Conservation (phyloP, 495 filamentous ascomycete species). For the Talaromyces ruber region DNA sequence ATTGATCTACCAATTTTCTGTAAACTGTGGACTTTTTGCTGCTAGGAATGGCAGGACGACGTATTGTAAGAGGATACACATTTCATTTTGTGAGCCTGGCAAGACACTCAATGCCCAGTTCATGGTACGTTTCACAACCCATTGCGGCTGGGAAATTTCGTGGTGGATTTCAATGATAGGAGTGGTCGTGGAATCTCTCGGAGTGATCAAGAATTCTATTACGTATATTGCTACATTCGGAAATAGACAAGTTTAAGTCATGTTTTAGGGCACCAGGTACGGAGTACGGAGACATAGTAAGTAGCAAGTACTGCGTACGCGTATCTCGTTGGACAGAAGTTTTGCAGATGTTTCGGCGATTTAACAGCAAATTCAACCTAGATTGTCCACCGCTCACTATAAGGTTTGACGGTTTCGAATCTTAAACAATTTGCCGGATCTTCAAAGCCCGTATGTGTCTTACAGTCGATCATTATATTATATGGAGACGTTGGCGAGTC, state of each 20-base stretch:
- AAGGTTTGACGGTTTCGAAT: not conserved
- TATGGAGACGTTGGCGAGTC: not conserved
- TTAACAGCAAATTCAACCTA: not conserved
- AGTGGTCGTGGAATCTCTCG: too few relatives aligned
- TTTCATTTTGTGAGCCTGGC: not conserved
- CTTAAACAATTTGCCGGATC: not conserved
- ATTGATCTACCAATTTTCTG: not conserved
- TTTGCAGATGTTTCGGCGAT: not conserved
- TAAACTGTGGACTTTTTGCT: not conserved
- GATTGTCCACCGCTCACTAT: not conserved
- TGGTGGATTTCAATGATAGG: too few relatives aligned
- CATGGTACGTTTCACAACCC: not conserved
- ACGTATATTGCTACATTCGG: not conserved
- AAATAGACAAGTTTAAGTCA: not conserved
- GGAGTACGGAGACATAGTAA: not conserved
- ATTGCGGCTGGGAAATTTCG: too few relatives aligned
- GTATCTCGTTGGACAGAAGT: not conserved
- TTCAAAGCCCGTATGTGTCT: not conserved
- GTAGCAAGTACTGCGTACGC: not conserved
- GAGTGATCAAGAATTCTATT: not conserved
- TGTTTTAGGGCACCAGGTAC: not conserved
- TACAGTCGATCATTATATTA: not conserved
- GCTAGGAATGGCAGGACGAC: not conserved
- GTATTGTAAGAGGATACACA: not conserved
- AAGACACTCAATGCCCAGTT: too few relatives aligned